These are phyloP conservation scores for Dryas integrifolia DNA, from an alignment of 331 rosid genomes.

Conservation along the genomic window DNA sequence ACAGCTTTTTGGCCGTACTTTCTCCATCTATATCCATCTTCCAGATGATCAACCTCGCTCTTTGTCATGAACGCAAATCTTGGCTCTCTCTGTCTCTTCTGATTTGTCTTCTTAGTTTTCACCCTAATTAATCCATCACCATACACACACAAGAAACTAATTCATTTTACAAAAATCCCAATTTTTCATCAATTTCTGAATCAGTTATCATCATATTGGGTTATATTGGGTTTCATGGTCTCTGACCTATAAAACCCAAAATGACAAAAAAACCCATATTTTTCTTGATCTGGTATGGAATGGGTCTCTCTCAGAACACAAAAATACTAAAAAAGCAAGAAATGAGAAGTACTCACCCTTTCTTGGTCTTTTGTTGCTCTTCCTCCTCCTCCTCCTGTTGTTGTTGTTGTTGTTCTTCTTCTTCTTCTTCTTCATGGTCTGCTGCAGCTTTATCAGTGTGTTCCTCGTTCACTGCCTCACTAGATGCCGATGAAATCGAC, in stretches of 20 bases:
- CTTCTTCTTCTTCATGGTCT: conserved; percentile 14
- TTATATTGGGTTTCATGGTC: background rate
- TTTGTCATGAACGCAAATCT: conserved; percentile 97
- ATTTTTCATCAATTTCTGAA: conserved; percentile 3
- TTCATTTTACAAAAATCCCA: conserved; percentile 10
- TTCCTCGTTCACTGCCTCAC: conserved; percentile 58
- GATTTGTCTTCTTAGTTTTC: conserved; percentile 69
- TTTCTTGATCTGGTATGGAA: conserved; percentile 12
- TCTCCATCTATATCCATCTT: conserved; percentile 99
- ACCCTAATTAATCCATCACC: conserved; percentile 39
- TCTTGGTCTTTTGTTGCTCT: conserved; percentile 36
- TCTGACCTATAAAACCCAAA: background rate
- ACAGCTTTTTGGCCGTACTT: conserved; percentile 99
- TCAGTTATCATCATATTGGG: too few relatives aligned
- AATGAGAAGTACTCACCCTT: conserved; percentile 47
- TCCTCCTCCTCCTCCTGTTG: conserved; percentile 5
- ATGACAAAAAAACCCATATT: background rate
- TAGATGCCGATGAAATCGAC: conserved; percentile 66
- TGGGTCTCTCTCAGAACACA: background rate
- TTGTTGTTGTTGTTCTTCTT: conserved; percentile 4
- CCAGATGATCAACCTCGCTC: conserved; percentile 98
- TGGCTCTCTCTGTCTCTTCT: conserved; percentile 73
- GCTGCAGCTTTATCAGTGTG: conserved; percentile 26
- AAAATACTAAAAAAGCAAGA: background rate
- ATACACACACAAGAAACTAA: background rate